A percentile compares a stretch with the other conserved stretches of the same genome.
Conservation (phyloP, 2,329 filamentous ascomycete species). For the Penicillium sp. region DNA sequence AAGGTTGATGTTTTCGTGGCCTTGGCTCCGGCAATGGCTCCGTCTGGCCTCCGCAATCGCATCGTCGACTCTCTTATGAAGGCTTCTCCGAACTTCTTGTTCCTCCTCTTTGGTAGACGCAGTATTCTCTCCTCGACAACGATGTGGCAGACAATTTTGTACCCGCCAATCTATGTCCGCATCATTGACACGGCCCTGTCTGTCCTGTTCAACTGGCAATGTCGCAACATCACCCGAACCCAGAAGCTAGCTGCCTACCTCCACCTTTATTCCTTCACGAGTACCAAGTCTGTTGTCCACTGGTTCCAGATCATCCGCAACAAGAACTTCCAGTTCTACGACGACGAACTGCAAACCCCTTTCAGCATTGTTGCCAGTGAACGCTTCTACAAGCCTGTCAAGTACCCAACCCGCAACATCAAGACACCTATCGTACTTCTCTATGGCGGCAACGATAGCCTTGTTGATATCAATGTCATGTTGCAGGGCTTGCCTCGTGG, state of each 20-base stretch:
- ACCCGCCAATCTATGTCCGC: slow-evolving; percentile 88
- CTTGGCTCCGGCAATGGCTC: slow-evolving; percentile 93
- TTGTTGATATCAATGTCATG: slow-evolving; percentile 94
- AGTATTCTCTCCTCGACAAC: slow-evolving; percentile 90
- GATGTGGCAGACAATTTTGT: slow-evolving; percentile 96
- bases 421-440: slow-evolving; percentile 91
- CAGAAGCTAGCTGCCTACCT: slow-evolving; percentile 96
- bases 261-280: slow-evolving; percentile 94
- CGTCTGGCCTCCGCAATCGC: slow-evolving; percentile 82
- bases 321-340: slow-evolving; percentile 96
- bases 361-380: slow-evolving; percentile 68
- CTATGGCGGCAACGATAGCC: slow-evolving; percentile 88
- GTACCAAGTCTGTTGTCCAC: slow-evolving; percentile 94
- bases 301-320: slow-evolving; percentile 99
- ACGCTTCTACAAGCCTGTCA: slow-evolving; percentile 94
- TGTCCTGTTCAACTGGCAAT: slow-evolving; percentile 89
- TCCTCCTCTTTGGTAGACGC: slow-evolving; percentile 85
- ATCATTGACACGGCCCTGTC: slow-evolving; percentile 78
- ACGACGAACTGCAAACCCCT: slow-evolving; percentile 84
- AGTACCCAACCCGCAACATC: slow-evolving; percentile 95
- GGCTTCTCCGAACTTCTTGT: slow-evolving; percentile 87
- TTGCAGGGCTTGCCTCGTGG: slow-evolving; percentile 79
- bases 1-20: slow-evolving; percentile 96
- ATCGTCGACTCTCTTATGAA: slow-evolving; percentile 93
- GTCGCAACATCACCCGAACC: slow-evolving; percentile 75